Base-by-base conservation (phyloP, 768 basidiomycete species). In the Sporobolomyces pararoseus region DNA sequence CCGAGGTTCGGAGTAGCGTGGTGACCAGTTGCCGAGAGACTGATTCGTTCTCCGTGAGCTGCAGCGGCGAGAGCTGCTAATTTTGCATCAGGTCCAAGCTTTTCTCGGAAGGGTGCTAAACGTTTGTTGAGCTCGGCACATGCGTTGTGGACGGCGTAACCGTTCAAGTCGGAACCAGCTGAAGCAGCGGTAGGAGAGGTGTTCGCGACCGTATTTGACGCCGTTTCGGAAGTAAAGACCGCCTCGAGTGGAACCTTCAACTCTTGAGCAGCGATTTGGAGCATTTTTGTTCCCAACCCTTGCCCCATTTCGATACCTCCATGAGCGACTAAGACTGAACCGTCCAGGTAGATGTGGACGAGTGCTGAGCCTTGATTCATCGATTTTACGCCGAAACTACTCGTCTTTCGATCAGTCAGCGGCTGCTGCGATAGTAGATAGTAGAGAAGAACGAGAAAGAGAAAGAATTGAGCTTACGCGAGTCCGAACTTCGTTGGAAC, bases 401-500 rank as follows among this genome's bases (percentile, higher is more conserved):
- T n/a, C n/a, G n/a, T n/a, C 46, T 47, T 6, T 47, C 39, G 17
- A 42, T 9, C 39, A 42, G 39, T 9, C 39, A 42, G 17, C 39
- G 39, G 39, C 17, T 9, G 17, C 9, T 42, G 9, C 10, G 39
- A 9, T 42, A 42, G 39, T n/a, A n/a, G n/a, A n/a, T n/a, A n/a
- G n/a, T n/a, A n/a, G n/a, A n/a, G n/a, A n/a, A n/a, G n/a, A n/a
- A n/a, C n/a, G n/a, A n/a, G n/a, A n/a, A n/a, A n/a, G 39, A 42
- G 39, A 44, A 34, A 13, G 46, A 47, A 23, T 17, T 9, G 39
- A 42, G 39, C 17, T 17, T 10, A 17, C 9, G 63, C 63, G 10
- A 77, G 52, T 0, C 76, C 76, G 34, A 77, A 77, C 54, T 68
- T 75, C 7, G 75, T 77, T 12, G 75, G 75, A 3, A 76, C 21